Percentiles rank a stretch among this genome's conserved stretches.
These are phyloP conservation scores for Saccharomycopsis oosterbeekiorum DNA, from an alignment of 805 yeast species.

Conservation along the genomic window DNA sequence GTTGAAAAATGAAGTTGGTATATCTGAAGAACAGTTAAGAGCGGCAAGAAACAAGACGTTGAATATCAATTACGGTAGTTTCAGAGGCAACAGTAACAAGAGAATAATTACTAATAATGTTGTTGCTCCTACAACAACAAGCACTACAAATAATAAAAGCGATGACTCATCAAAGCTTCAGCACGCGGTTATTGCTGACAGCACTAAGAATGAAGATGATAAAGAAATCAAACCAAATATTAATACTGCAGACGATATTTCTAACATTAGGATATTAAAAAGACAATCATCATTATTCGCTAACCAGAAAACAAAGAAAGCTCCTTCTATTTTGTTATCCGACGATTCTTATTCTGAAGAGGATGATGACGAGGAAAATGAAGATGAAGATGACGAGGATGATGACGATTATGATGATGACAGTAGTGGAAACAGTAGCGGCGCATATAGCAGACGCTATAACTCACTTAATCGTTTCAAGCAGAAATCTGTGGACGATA, in stretches of 20 bases:
- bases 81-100: neutral
- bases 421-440: neutral
- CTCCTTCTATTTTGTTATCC: constrained; percentile 11
- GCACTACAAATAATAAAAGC: neutral
- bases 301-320: neutral
- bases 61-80: neutral
- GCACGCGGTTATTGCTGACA: neutral
- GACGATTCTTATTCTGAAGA: constrained; percentile 17
- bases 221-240: neutral
- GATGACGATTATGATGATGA: constrained; percentile 2
- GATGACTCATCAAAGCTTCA: neutral
- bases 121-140: neutral
- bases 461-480: neutral
- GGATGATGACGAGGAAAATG: constrained; percentile 9
- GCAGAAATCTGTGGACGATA: neutral
- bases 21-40: neutral
- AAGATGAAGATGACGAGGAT: constrained; percentile 6
- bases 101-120: neutral
- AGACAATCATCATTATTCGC: constrained; percentile 12
- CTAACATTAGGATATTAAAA: constrained; percentile 7
- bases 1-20: constrained; percentile 8
- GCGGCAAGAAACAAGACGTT: neutral
- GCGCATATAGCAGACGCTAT: neutral
- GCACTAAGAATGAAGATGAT: neutral
- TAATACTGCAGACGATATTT: neutral